phyloP scores from a whole-genome alignment of 176 grass and related monocot genomes.

The Phoenix dactylifera region DNA sequence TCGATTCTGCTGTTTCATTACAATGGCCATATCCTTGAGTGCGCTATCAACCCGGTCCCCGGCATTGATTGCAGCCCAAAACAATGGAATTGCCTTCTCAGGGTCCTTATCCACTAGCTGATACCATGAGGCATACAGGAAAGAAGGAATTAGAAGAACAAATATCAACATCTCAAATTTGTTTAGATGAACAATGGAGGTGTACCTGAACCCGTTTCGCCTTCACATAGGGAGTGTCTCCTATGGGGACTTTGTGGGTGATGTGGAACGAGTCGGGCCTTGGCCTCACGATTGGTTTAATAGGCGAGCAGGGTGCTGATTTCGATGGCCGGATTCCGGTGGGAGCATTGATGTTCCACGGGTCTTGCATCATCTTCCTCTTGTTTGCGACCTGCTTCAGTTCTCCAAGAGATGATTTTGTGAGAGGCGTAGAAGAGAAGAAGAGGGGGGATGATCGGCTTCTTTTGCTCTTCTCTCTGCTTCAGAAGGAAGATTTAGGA shows the following conservation, averaged over 20 bases:
- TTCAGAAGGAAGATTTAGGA: neutral
- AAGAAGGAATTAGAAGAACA: neutral
- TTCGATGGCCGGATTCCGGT: conserved; percentile 39
- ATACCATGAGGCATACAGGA: neutral
- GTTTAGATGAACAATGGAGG: neutral
- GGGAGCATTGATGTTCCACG: conserved; percentile 26
- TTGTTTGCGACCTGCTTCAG: neutral
- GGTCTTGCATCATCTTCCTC: conserved; percentile 41
- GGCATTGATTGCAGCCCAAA: conserved; percentile 88
- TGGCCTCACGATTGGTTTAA: conserved; percentile 46
- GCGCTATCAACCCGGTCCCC: conserved; percentile 92
- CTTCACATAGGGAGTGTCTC: conserved; percentile 81
- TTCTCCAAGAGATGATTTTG: too few relatives aligned
- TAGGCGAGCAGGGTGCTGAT: conserved; percentile 66
- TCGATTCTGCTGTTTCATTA: conserved; percentile 99
- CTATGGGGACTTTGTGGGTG: conserved; percentile 83
- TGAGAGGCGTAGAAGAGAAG: neutral
- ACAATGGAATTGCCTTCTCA: conserved; percentile 78
- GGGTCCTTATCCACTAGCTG: conserved; percentile 95
- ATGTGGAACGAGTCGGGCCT: conserved; percentile 72
- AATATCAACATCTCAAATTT: neutral
- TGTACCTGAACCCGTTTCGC: conserved; percentile 90
- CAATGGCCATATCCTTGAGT: conserved; percentile 99
- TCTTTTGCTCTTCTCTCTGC: conserved; percentile 22
- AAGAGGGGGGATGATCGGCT: neutral